Evolutionary conservation across 2,329 filamentous ascomycete genomes (phyloP).

Genomic region (Fusarium hainanense): DNA sequence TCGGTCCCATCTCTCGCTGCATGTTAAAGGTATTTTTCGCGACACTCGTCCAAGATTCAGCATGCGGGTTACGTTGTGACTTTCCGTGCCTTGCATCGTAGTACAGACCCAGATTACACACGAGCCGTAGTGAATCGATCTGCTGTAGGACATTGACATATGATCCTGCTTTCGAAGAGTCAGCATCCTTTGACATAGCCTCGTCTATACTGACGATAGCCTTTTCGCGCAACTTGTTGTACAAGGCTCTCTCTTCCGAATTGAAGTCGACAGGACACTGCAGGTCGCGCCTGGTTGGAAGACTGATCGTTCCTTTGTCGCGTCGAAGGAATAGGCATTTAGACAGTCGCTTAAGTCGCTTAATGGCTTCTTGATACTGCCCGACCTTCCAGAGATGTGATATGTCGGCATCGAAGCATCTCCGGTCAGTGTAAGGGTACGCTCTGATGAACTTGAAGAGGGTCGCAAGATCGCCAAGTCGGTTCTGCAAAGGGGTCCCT

Average conservation of each 20-base stretch:
- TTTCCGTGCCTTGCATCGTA: slow-evolving; percentile 50
- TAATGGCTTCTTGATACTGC: slow-evolving; percentile 51
- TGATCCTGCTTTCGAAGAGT: slow-evolving; percentile 7
- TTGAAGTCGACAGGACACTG: slow-evolving; percentile 52
- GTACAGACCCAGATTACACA: slow-evolving; percentile 60
- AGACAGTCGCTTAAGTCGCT: slow-evolving; percentile 54
- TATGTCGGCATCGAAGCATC: slow-evolving; percentile 29
- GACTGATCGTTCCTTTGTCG: slow-evolving; percentile 52
- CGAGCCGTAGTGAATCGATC: slow-evolving; percentile 57
- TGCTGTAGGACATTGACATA: slow-evolving; percentile 58
- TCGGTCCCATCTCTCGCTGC: slow-evolving; percentile 41
- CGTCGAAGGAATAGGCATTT: slow-evolving; percentile 55
- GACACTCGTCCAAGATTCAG: slow-evolving; percentile 20
- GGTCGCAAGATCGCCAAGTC: slow-evolving; percentile 54
- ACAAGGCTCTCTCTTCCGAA: slow-evolving; percentile 50
- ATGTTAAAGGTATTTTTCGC: slow-evolving; percentile 53
- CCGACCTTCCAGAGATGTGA: slow-evolving; percentile 53
- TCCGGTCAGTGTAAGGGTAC: slow-evolving; percentile 51
- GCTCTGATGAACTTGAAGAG: slow-evolving; percentile 58
- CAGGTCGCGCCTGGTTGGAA: slow-evolving; percentile 52
- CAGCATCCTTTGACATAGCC: slow-evolving; percentile 41
- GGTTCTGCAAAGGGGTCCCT: slow-evolving; percentile 62
- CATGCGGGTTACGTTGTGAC: neutral
- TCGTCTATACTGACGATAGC: slow-evolving; percentile 51
- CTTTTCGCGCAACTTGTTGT: slow-evolving; percentile 47